Conservation (phyloP, 1,284 basidiomycete species). For the Pseudomicrostroma phylloplanum region DNA sequence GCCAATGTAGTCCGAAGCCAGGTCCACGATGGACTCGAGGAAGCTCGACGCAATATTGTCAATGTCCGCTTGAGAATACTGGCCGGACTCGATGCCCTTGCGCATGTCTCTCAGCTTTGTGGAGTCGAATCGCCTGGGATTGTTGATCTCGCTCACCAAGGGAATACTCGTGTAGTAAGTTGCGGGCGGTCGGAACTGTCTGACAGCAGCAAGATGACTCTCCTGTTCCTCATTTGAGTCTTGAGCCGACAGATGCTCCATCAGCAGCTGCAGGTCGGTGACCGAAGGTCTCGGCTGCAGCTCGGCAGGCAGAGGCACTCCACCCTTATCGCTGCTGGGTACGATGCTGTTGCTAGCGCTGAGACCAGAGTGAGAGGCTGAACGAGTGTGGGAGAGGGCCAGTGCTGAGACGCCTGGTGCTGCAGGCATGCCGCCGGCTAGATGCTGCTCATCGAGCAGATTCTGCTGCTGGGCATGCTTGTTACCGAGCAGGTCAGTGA, state of each 20-base stretch:
- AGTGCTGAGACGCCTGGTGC: background rate
- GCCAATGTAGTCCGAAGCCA: slow-evolving; percentile 97
- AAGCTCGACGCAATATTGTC: slow-evolving; percentile 83
- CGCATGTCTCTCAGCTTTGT: slow-evolving; percentile 80
- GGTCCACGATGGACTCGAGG: slow-evolving; percentile 71
- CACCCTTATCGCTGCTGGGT: slow-evolving; percentile 48
- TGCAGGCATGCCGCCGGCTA: background rate
- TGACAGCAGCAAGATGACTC: slow-evolving; percentile 18
- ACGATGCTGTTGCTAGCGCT: slow-evolving; percentile 47
- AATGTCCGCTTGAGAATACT: slow-evolving; percentile 75
- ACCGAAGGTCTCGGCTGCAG: slow-evolving; percentile 48
- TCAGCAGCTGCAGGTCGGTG: slow-evolving; percentile 80
- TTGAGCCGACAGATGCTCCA: slow-evolving; percentile 79
- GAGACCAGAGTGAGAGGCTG: slow-evolving; percentile 8
- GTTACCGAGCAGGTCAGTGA: slow-evolving; percentile 79
- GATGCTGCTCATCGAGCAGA: background rate
- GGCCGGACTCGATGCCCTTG: slow-evolving; percentile 76
- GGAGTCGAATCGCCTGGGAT: slow-evolving; percentile 68
- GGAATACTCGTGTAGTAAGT: slow-evolving; percentile 44
- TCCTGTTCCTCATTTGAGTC: slow-evolving; percentile 47
- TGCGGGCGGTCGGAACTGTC: slow-evolving; percentile 69
- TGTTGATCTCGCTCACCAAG: slow-evolving; percentile 32
- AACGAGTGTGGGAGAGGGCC: background rate
- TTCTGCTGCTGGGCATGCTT: slow-evolving; percentile 55
- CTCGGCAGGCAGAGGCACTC: slow-evolving; percentile 45